Percentiles rank a stretch among this genome's conserved stretches.
These are phyloP conservation scores for Citrus sinensis DNA, from an alignment of 345 rosid species.

Conservation along the genomic window DNA sequence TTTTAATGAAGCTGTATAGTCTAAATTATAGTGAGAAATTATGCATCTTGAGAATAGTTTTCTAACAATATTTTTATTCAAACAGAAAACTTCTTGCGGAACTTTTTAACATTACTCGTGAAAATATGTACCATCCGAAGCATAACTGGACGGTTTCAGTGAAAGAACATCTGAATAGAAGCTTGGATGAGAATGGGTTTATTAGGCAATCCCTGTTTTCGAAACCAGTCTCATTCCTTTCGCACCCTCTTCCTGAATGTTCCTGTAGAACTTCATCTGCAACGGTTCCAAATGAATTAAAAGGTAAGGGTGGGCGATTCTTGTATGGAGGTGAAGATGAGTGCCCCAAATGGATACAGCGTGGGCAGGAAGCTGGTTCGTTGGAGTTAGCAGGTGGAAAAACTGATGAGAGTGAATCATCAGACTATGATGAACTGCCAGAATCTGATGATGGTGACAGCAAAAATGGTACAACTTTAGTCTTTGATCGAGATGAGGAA, in stretches of 20 bases:
- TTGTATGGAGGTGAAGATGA: slow-evolving; percentile 77
- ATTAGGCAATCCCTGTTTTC: slow-evolving; percentile 59
- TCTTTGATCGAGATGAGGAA: slow-evolving; percentile 77
- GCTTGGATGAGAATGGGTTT: slow-evolving; percentile 76
- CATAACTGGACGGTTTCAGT: slow-evolving; percentile 72
- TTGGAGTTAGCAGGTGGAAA: slow-evolving; percentile 29
- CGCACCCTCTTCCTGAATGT: slow-evolving; percentile 97
- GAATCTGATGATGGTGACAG: slow-evolving; percentile 48
- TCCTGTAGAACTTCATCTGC: slow-evolving; percentile 69
- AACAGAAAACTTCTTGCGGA: slow-evolving; percentile 68
- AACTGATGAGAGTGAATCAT: slow-evolving; percentile 42
- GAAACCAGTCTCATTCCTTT: slow-evolving; percentile 67
- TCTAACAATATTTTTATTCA: slow-evolving; percentile 8
- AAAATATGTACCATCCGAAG: slow-evolving; percentile 73
- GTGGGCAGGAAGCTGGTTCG: slow-evolving; percentile 17
- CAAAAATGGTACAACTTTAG: slow-evolving; percentile 40
- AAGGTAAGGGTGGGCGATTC: slow-evolving; percentile 40
- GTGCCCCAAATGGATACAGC: slow-evolving; percentile 91
- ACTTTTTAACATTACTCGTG: slow-evolving; percentile 52
- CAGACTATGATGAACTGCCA: slow-evolving; percentile 61
- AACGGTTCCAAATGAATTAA: slow-evolving; percentile 26
- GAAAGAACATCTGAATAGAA: slow-evolving; percentile 78
- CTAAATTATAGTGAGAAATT: not conserved
- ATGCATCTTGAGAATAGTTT: not conserved
- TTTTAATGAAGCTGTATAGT: not conserved